Evolutionary conservation across 2,329 filamentous ascomycete species (phyloP).

Genomic region (Trichoderma sp.): DNA sequence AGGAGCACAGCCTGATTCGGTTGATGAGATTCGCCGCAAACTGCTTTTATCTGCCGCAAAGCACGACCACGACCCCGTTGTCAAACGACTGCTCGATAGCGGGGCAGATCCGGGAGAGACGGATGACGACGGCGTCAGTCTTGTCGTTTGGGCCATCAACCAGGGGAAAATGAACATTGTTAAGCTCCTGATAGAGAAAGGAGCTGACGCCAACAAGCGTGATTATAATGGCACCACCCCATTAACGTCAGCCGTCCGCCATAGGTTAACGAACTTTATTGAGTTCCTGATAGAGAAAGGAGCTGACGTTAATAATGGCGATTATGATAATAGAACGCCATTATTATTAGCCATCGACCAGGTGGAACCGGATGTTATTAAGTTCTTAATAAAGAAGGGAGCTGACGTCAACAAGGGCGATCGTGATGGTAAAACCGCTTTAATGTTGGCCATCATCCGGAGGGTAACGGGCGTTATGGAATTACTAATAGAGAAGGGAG

Average conservation of each 20-base stretch:
- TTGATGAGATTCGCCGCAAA: background rate
- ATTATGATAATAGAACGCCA: no score
- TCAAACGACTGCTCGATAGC: background rate
- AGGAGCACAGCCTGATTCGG: background rate
- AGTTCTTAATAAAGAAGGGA: no score
- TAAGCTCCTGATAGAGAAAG: background rate
- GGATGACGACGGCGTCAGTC: no score
- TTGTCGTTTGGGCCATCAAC: no score
- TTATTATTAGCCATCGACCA: no score
- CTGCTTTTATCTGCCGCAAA: background rate
- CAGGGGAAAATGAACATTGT: no score
- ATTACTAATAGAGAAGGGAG: background rate
- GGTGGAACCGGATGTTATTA: no score
- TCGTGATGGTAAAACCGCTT: rapidly evolving
- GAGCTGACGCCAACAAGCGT: no score
- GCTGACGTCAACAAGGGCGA: background rate
- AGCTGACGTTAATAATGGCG: background rate
- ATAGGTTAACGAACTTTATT: no score
- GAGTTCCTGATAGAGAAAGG: background rate
- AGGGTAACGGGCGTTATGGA: background rate
- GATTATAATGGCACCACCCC: no score
- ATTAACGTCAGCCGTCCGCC: no score
- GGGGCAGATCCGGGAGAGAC: background rate
- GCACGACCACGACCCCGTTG: background rate
- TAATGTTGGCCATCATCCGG: rapidly evolving